Conservation (phyloP, 1,139 yeast species). For the Yarrowia galli region DNA sequence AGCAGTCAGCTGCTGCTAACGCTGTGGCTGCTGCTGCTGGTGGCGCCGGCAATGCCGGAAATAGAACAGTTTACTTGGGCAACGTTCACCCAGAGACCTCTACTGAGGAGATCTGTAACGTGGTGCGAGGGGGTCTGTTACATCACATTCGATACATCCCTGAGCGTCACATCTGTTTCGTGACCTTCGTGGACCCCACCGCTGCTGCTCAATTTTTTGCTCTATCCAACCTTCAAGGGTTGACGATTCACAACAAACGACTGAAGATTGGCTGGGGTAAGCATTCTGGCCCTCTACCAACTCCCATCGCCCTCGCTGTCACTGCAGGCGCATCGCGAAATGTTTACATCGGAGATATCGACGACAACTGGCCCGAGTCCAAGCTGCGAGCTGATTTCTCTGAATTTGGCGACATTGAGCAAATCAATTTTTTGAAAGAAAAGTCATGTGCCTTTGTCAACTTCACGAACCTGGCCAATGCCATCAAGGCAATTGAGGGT, state of each 20-base stretch:
- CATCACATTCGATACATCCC: slow-evolving; percentile 68
- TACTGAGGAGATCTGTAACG: slow-evolving; percentile 91
- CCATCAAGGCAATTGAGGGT: slow-evolving; percentile 82
- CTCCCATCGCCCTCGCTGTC: slow-evolving; percentile 82
- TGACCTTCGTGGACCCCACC: slow-evolving; percentile 87
- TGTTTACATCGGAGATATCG: slow-evolving; percentile 80
- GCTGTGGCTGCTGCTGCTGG: slow-evolving; percentile 80
- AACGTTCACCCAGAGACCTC: slow-evolving; percentile 85
- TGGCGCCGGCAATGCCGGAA: slow-evolving; percentile 82
- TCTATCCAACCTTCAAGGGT: slow-evolving; percentile 80
- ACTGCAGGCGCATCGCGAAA: slow-evolving; percentile 94
- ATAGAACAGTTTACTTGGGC: slow-evolving; percentile 90
- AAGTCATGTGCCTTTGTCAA: slow-evolving; percentile 93
- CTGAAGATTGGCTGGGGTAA: slow-evolving; percentile 97
- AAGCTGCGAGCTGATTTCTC: slow-evolving; percentile 76
- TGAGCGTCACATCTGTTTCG: slow-evolving; percentile 87
- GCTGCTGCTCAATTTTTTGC: slow-evolving; percentile 96
- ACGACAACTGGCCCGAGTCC: slow-evolving; percentile 62
- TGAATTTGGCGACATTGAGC: slow-evolving; percentile 91
- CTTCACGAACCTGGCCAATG: slow-evolving; percentile 84
- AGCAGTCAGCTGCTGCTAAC: slow-evolving; percentile 76
- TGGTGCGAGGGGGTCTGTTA: slow-evolving; percentile 88
- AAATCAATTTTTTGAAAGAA: slow-evolving; percentile 82
- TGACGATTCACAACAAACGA: slow-evolving; percentile 78
- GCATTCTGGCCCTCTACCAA: slow-evolving; percentile 88